phyloP scores from a whole-genome alignment of 768 basidiomycete genomes.

The Rhodotorula taiwanensis region DNA sequence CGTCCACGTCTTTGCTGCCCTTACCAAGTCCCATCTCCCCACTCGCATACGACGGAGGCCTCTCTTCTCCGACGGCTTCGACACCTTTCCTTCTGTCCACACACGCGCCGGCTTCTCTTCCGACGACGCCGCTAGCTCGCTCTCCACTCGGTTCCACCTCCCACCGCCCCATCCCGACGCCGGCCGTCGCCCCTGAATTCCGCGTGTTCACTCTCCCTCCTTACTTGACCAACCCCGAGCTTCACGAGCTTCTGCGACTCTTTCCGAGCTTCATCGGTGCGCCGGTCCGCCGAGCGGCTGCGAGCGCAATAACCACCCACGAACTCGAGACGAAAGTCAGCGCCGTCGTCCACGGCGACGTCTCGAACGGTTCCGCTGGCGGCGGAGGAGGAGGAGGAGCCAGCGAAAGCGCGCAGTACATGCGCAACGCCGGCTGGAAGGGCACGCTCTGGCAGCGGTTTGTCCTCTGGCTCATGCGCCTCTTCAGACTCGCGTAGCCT shows the following conservation, averaged over 20 bases:
- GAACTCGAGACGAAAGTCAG: neutral
- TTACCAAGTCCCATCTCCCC: neutral
- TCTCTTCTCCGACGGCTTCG: neutral
- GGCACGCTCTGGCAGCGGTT: constrained; percentile 3
- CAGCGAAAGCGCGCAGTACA: neutral
- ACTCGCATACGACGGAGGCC: constrained; percentile 1
- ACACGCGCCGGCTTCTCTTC: too few relatives aligned
- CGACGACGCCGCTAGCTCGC: too few relatives aligned
- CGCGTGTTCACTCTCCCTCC: constrained; percentile 31
- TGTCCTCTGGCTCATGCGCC: neutral
- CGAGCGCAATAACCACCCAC: neutral
- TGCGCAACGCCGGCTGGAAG: neutral
- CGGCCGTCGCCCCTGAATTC: constrained; percentile 2
- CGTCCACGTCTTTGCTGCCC: too few relatives aligned
- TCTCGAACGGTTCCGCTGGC: neutral
- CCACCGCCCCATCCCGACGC: neutral
- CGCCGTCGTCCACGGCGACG: neutral
- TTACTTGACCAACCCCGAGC: constrained; percentile 36
- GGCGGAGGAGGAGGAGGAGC: neutral
- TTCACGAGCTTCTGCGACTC: constrained; percentile 15
- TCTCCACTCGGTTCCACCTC: too few relatives aligned
- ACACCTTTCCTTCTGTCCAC: neutral
- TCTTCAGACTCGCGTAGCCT: neutral
- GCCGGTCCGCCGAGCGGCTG: neutral
- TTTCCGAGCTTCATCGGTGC: constrained; percentile 30